phyloP scores from a whole-genome alignment of 352 stramenopile genomes.

The Pythium pyrilobum region DNA sequence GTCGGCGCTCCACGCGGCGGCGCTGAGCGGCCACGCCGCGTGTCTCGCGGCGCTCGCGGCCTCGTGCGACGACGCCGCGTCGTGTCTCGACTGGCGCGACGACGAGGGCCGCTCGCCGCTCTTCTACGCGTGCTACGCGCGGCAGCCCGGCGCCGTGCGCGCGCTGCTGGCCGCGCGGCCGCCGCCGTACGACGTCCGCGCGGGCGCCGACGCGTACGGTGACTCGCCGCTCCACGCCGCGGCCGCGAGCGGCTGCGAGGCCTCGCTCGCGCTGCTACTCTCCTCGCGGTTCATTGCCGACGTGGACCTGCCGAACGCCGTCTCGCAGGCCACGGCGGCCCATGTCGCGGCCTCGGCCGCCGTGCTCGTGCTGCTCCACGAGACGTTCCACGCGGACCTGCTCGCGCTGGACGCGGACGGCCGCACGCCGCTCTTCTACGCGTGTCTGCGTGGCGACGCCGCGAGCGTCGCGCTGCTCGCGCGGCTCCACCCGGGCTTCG shows the following conservation, averaged over 20 bases:
- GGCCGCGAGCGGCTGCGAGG: slow-evolving; percentile 26
- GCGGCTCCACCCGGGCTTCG: slow-evolving; percentile 47
- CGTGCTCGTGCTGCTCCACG: slow-evolving; percentile 31
- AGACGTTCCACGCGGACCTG: slow-evolving; percentile 40
- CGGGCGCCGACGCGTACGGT: slow-evolving; percentile 37
- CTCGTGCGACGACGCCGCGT: slow-evolving; percentile 12
- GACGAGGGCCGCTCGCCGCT: slow-evolving; percentile 58
- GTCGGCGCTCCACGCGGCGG: slow-evolving; percentile 51
- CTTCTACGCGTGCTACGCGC: slow-evolving; percentile 68
- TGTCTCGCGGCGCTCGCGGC: slow-evolving; percentile 34
- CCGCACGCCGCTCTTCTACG: slow-evolving; percentile 56
- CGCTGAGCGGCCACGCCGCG: slow-evolving; percentile 40
- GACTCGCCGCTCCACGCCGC: slow-evolving; percentile 63
- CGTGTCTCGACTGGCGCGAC: slow-evolving; percentile 49
- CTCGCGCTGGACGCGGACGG: slow-evolving; percentile 48
- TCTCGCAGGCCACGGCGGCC: slow-evolving; percentile 26
- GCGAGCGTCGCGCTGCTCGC: slow-evolving; percentile 52
- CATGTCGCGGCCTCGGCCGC: slow-evolving; percentile 41
- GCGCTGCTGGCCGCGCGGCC: not conserved
- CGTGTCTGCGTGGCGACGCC: slow-evolving; percentile 44
- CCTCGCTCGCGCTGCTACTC: slow-evolving; percentile 32
- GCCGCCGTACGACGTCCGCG: slow-evolving; percentile 1
- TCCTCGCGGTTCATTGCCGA: slow-evolving; percentile 28
- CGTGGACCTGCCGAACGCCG: slow-evolving; percentile 36
- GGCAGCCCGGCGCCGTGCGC: slow-evolving; percentile 35